phyloP scores from a whole-genome alignment of 2,329 filamentous ascomycete genomes.

The Penicillium aurantiogriseum region DNA sequence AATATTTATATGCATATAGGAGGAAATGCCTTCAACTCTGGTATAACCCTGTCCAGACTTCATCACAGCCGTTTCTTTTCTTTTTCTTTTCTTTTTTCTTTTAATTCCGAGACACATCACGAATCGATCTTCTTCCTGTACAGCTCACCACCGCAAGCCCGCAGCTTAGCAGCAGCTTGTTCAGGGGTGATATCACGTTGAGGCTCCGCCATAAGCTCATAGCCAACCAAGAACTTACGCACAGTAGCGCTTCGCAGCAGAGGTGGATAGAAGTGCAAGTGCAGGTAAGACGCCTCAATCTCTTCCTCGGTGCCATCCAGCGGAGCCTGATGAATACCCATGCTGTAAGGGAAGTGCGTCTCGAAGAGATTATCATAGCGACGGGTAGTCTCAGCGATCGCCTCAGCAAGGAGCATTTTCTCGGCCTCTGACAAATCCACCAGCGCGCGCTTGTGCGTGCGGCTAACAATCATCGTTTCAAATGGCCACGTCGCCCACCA shows the following conservation, averaged over 20 bases:
- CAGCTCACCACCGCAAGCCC: slow-evolving; percentile 73
- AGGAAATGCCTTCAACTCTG: not conserved
- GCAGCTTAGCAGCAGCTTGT: slow-evolving; percentile 78
- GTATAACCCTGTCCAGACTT: not conserved
- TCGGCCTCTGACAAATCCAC: slow-evolving; percentile 76
- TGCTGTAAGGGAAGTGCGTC: slow-evolving; percentile 95
- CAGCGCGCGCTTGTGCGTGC: slow-evolving; percentile 77
- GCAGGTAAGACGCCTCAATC: slow-evolving; percentile 82
- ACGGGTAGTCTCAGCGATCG: slow-evolving; percentile 81
- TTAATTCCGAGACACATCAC: not conserved
- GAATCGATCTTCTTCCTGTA: slow-evolving; percentile 66
- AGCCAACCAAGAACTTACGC: slow-evolving; percentile 89
- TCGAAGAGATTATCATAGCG: slow-evolving; percentile 97
- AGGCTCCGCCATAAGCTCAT: slow-evolving; percentile 96
- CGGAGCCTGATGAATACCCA: slow-evolving; percentile 93
- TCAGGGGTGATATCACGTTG: slow-evolving; percentile 97
- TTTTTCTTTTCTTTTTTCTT: not conserved
- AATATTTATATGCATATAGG: slow-evolving; percentile 1
- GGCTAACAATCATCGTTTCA: slow-evolving; percentile 85
- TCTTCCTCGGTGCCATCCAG: slow-evolving; percentile 78
- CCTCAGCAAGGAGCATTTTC: slow-evolving; percentile 72
- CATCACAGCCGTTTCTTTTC: not conserved
- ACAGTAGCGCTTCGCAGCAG: slow-evolving; percentile 89
- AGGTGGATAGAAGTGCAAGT: slow-evolving; percentile 97
- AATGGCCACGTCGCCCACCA: slow-evolving; percentile 99